Base-by-base conservation (phyloP, 306 rosid species). In the Calophaca sinica region DNA sequence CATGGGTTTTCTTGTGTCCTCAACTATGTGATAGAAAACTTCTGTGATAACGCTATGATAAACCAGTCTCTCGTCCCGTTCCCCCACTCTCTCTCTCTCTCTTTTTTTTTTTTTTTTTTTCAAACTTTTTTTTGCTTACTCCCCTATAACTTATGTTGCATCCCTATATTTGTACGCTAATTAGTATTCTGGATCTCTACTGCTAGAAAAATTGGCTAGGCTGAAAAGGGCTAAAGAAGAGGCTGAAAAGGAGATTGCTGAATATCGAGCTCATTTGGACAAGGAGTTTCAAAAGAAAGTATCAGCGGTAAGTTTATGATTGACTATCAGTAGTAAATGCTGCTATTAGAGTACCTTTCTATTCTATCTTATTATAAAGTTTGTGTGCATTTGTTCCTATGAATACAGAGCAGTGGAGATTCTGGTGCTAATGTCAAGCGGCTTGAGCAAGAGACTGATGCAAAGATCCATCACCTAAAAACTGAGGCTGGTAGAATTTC, bases 351-450 rank as follows among this genome's bases (percentile, higher is more conserved):
- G 8, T 55, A 13, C 59, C 13, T 6, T 38, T 62, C 13, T 54
- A 72, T 38, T 62, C 13, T 54, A 72, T 67, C 59, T 66, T 45
- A 20, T 67, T 50, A 45, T 32, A 1, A 9, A 77, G 48, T 38
- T 35, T 54, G 50, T 70, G 10, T 48, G 54, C 61, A 6, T 69
- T 35, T 35, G n/a, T 68, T 74, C 49, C n/a, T 9, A 12, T 74
- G 75, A 83, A 64, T 79, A 63, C 88, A 93, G 97, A 88, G 89
- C 77, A 91, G 94, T 68, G 98, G 98, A 81, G 96, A 91, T 81
- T 91, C 98, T 44, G 94, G 97, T 79, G 97, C 97, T 48, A 93
- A 89, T 74, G 98, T 89, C 66, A 91, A 91, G 88, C 91, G 96
- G 51, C 98, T 93, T 53, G 98, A 91, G 79, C 69, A 64, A 3